Base-by-base conservation (phyloP, 2,329 filamentous ascomycete species). In the Fusarium sororula region DNA sequence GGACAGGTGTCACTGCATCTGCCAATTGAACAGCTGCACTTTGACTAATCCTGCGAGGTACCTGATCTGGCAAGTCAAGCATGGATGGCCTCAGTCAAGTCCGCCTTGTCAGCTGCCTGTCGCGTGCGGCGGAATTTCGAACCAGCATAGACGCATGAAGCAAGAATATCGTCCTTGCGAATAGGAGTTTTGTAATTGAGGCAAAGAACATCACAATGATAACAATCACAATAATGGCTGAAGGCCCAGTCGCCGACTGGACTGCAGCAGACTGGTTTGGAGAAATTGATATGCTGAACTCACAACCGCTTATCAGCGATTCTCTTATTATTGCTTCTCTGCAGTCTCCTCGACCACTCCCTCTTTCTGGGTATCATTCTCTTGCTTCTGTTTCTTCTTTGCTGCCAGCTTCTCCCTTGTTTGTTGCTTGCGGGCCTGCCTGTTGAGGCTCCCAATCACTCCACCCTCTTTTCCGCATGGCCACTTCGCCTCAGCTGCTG, bases 401-500 rank as follows among this genome's bases (percentile, higher is more conserved):
- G 82, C 81, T 69, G 84, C 81, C 42, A 88, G 81, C 76, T 85
- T 79, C 69, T 89, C 86, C 58, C 87, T 84, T 80, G 89, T 90
- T 79, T 90, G 85, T 77, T 87, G 85, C 74, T 89, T 90, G 24
- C 89, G 85, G 7, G 85, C 82, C 55, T 86, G 84, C 79, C 89
- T 88, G 73, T 88, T 87, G 32, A 89, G 73, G 59, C 83, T 87
- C 38, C 87, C 88, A 66, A 89, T 88, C 22, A 88, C 85, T 71
- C 83, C 85, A 60, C 79, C 84, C 77, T 89, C 87, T 44, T 85
- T 83, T 32, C 86, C 87, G 59, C 90, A 89, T 1, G 91, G 90
- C 89, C 91, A 94, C 72, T 87, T 89, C 59, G 88, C 85, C 73
- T 88, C 84, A 57, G 91, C 91, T 37, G 87, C 87, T 38, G 88